A percentile compares a stretch with the other conserved stretches of the same genome.
These are phyloP conservation scores for Echites panduratus DNA, from an alignment of 257 asterid species.

Conservation along the genomic window DNA sequence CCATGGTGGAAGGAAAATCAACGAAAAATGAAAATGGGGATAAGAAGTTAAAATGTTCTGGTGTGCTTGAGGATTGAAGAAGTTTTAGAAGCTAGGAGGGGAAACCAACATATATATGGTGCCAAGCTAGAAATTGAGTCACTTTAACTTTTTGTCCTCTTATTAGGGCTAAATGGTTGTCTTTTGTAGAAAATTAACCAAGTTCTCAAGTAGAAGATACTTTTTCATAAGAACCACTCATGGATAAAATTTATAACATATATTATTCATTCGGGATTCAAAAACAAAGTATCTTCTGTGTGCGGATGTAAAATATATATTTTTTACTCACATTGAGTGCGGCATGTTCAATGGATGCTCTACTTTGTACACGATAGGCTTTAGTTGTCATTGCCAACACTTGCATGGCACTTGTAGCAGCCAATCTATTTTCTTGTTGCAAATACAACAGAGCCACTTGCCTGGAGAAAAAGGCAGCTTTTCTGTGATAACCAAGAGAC, in stretches of 20 bases:
- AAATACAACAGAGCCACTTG: slow-evolving; percentile 96
- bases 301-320: not conserved
- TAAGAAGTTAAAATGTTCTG: not conserved
- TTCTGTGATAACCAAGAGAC: slow-evolving; percentile 86
- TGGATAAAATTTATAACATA: not conserved
- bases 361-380: slow-evolving; percentile 94
- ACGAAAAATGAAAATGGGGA: not conserved
- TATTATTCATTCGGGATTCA: not conserved
- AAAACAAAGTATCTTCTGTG: not conserved
- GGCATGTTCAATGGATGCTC: slow-evolving; percentile 62
- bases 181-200: not conserved
- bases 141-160: not conserved
- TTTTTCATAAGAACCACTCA: not conserved
- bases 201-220: not conserved
- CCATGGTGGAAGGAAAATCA: not conserved
- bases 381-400: slow-evolving; percentile 97
- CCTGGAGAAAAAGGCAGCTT: slow-evolving; percentile 98
- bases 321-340: slow-evolving; percentile 44
- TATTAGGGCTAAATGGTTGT: not conserved
- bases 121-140: slow-evolving; percentile 1
- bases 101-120: not conserved
- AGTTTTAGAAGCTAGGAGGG: not conserved
- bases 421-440: slow-evolving; percentile 89
- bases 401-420: slow-evolving; percentile 98
- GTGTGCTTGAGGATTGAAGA: not conserved